A percentile compares a stretch with the other conserved stretches of the same genome.
phyloP scores from a whole-genome alignment of 2,329 filamentous ascomycete genomes.

The Xylaria multiplex region DNA sequence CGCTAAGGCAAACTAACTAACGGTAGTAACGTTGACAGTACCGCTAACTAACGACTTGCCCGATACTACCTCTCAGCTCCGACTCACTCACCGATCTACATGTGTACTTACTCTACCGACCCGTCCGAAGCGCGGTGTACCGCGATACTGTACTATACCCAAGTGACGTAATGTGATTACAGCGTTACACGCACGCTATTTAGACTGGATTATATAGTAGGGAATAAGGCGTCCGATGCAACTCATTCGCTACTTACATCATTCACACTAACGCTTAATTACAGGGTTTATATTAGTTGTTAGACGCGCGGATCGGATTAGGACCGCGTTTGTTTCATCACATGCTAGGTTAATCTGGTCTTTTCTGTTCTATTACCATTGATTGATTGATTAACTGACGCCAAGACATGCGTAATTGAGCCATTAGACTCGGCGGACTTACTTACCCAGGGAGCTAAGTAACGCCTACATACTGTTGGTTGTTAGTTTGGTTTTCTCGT shows the following conservation, averaged over 20 bases:
- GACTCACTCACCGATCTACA: neutral
- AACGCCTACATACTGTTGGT: constrained; percentile 8
- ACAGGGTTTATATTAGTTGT: too few species aligned
- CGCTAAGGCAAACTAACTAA: neutral
- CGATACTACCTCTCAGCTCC: constrained; percentile 12
- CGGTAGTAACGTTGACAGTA: too few species aligned
- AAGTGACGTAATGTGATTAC: neutral
- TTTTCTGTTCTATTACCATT: too few species aligned
- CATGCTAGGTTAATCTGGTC: too few species aligned
- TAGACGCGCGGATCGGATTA: too few species aligned
- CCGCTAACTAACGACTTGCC: constrained; percentile 7
- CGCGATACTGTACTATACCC: neutral
- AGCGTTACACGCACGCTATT: constrained; percentile 5
- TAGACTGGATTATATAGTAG: neutral
- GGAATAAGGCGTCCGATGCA: neutral
- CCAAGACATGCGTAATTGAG: constrained; percentile 6
- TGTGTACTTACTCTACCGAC: too few species aligned
- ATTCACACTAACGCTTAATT: neutral
- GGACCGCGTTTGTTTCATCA: too few species aligned
- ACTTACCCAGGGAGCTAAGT: neutral
- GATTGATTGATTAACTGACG: neutral
- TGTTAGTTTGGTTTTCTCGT: constrained; percentile 3
- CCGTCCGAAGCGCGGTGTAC: neutral
- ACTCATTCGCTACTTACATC: too few species aligned
- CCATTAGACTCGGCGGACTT: neutral